Base-by-base conservation (phyloP, 1,139 yeast species). In the Scheffersomyces lignicola region DNA sequence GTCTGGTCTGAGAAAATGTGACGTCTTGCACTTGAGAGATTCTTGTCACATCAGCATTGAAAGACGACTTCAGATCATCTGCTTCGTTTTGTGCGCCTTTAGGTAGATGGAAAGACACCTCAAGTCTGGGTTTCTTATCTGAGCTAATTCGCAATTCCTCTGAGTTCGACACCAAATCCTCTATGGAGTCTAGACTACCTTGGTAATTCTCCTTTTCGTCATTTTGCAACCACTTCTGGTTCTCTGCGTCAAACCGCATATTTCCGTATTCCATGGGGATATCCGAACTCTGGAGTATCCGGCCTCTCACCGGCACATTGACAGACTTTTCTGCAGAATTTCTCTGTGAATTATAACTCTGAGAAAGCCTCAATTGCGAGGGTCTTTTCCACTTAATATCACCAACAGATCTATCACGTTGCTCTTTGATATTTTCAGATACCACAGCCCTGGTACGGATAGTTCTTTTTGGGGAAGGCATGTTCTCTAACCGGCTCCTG, bases 1-100 rank as follows among this genome's bases (percentile, higher is more conserved):
- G 64, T 40, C 69, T 69, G 0, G 77, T 65, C 43, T 71, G 72
- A 1, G 80, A 65, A 47, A 76, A 78, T 1, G 80, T 69, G 3
- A 73, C 42, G 27, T 76, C 70, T n/a, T 61, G 65, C 7, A 70
- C 38, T 32, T 69, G 73, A 1, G 77, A 69, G 2, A 65, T 47
- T 29, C 60, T 60, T 0, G 78, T 73, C 0, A 70, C 62, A 41
- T 70, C 69, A 30, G 40, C 54, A 10, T 11, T 29, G 13, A 22
- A 13, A 33, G 35, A 30, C 11, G 41, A 57, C 35, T 58, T 56
- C 31, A 51, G 39, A 26, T 44, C 37, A 2, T 49, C 51, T 35
- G 48, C 42, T 10, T 40, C 33, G 13, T 31, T 36, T 32, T 24
- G 28, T 29, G 33, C 7, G 26, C 26, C 28, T 42, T 55, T 60